Evolutionary conservation across 228 moss, liverwort and hornwort genomes (phyloP).

Genomic region (Sphagnum magellanicum): DNA sequence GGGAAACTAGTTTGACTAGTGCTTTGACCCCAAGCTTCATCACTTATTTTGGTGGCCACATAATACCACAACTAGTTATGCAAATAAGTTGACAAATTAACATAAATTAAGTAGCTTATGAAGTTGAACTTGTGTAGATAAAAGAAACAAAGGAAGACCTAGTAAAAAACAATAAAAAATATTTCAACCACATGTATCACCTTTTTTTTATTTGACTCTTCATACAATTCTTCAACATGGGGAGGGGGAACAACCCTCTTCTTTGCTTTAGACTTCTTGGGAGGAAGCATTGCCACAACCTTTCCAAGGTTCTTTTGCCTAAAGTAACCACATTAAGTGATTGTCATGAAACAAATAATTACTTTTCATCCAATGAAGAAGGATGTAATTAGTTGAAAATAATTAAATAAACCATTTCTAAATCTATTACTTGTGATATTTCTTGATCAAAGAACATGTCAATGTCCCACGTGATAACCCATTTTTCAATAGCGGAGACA

Average conservation of each 20-base stretch:
- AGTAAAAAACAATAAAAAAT: not conserved
- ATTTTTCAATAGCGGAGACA: no score
- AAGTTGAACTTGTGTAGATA: no score
- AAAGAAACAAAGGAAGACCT: no score
- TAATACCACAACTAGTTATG: no score
- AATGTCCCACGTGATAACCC: no score
- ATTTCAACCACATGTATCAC: not conserved
- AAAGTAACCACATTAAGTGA: not conserved
- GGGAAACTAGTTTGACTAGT: not conserved
- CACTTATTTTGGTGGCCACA: conserved; percentile 26
- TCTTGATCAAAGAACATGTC: no score
- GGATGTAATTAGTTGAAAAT: not conserved
- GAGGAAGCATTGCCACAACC: conserved; percentile 30
- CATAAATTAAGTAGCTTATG: no score
- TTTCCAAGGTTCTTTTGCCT: conserved; percentile 40
- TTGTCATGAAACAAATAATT: not conserved
- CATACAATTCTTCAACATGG: conserved; percentile 23
- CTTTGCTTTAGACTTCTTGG: conserved; percentile 36
- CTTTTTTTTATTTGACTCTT: not conserved
- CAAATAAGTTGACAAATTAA: no score
- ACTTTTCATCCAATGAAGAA: not conserved
- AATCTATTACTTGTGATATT: no score
- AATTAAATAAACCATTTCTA: not conserved
- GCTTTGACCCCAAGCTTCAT: not conserved
- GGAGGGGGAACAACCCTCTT: conserved; percentile 43